Percentiles rank a stretch among this genome's conserved stretches.
phyloP scores from a whole-genome alignment of 108 stramenopile genomes.

The Pseudonitzschia multiseries region DNA sequence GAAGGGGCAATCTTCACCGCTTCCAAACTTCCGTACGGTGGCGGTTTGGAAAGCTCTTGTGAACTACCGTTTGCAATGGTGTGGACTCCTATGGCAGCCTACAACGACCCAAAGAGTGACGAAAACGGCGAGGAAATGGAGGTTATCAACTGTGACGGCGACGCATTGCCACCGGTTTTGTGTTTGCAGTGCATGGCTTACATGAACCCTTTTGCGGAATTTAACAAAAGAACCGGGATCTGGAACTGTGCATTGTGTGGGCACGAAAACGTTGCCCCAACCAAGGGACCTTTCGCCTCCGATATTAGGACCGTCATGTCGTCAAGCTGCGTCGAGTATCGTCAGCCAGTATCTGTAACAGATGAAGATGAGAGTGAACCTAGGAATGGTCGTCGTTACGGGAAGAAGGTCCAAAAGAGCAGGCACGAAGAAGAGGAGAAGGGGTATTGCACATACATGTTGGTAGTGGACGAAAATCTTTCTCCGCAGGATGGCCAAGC shows the following conservation, averaged over 20 bases:
- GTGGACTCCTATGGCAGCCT: constrained; percentile 48
- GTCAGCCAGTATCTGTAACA: constrained; percentile 24
- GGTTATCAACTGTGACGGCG: constrained; percentile 10
- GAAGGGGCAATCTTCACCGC: constrained; percentile 46
- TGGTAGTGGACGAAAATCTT: constrained; percentile 55
- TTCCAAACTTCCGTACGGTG: constrained; percentile 38
- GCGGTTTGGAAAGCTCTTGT: constrained; percentile 46
- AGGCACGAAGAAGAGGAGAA: constrained; percentile 5
- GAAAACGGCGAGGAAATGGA: constrained; percentile 2
- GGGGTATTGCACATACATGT: constrained; percentile 27
- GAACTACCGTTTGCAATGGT: constrained; percentile 58
- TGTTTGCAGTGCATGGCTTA: constrained; percentile 56
- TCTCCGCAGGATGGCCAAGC: constrained; percentile 35
- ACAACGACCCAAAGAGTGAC: not conserved
- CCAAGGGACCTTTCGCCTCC: constrained; percentile 4
- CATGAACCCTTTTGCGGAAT: constrained; percentile 40
- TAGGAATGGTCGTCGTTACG: not conserved
- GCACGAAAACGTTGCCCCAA: constrained; percentile 37
- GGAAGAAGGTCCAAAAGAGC: not conserved
- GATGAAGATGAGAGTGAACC: not conserved
- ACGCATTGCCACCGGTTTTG: constrained; percentile 37
- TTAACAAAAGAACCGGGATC: constrained; percentile 27
- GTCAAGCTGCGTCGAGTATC: constrained; percentile 42
- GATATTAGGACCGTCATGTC: constrained; percentile 20
- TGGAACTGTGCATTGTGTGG: constrained; percentile 59